Base-by-base conservation (phyloP, 2,329 filamentous ascomycete species). In the Clonostachys byssicola region DNA sequence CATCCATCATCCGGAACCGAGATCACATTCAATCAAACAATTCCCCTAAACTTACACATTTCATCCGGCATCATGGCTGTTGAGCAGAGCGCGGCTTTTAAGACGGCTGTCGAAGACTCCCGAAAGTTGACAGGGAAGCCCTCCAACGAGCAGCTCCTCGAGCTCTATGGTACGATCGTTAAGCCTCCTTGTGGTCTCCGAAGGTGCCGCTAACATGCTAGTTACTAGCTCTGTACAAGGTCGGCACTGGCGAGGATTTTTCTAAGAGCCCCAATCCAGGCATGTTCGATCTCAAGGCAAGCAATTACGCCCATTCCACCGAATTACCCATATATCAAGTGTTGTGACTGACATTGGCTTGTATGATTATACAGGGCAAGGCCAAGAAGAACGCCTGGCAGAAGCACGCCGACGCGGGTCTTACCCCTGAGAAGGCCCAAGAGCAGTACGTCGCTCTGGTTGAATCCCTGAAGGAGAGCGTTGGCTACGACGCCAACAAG, bases 331-430 rank as follows among this genome's bases (percentile, higher is more conserved):
- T 30, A 10, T 30, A 9, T 30, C 7, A 40, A 40, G 38, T 40
- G 3, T n/a, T 9, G 9, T 10, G 9, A 18, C 46, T 47, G 16
- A 44, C 46, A 47, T 34, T 33, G 12, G 17, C 16, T n/a, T 5
- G n/a, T 17, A 10, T 34, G 14, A 18, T 13, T n/a, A 17, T 34
- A 55, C 58, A 90, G 88, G 83, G 75, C 71, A 95, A 94, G 74
- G 82, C 82, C 60, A 95, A 95, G 79, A 81, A 85, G 72, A 78
- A 75, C 59, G 82, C 86, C 47, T 96, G 90, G 90, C 72, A 89
- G 70, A 78, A 83, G 62, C 60, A 83, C 52, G 79, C 81, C 60
- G 80, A 91, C 51, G 77, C 83, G 50, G 80, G 77, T 44, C 63
- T 83, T 55, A 80, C 77, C 51, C 61, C 79, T 51, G 77, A 85